Percentiles rank a stretch among this genome's conserved stretches.
Evolutionary conservation across 495 filamentous ascomycete species (phyloP).

Genomic region (Jackrogersella multiformis): DNA sequence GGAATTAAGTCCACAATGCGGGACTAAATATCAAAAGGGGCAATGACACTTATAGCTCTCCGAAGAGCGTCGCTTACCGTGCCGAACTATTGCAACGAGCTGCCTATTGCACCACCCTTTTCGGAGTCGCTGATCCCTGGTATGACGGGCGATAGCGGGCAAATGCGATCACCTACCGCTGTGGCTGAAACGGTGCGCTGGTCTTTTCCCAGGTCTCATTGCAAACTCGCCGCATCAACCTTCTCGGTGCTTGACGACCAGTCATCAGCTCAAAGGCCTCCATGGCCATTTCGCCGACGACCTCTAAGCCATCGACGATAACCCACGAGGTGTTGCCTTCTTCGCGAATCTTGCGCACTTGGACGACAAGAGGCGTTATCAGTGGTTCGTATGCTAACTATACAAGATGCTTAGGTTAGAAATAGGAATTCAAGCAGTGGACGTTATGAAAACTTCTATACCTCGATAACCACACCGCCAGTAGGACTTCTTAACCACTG

Average conservation of each 20-base stretch:
- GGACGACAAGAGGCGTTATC: conserved; percentile 73
- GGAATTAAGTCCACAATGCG: too few relatives aligned
- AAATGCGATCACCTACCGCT: conserved; percentile 20
- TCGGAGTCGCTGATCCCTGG: neutral
- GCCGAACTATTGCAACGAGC: neutral
- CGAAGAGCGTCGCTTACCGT: neutral
- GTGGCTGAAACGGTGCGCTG: conserved; percentile 44
- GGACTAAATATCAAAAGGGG: neutral
- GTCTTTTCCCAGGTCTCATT: conserved; percentile 54
- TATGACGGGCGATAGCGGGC: too few relatives aligned
- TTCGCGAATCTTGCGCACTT: conserved; percentile 65
- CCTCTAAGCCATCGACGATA: conserved; percentile 80
- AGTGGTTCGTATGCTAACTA: conserved; percentile 78
- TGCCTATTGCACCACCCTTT: neutral
- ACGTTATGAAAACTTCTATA: conserved; percentile 28
- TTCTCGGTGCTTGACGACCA: conserved; percentile 78
- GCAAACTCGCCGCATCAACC: conserved; percentile 70
- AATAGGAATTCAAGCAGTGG: neutral
- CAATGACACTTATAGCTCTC: neutral
- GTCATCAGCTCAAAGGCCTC: conserved; percentile 87
- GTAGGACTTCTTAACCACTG: conserved; percentile 80
- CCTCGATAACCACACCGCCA: conserved; percentile 82
- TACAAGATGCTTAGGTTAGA: neutral
- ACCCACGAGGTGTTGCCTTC: conserved; percentile 75
- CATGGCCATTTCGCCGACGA: conserved; percentile 82